Base-by-base conservation (phyloP, 768 basidiomycete genomes). In the Mycena indigotica region DNA sequence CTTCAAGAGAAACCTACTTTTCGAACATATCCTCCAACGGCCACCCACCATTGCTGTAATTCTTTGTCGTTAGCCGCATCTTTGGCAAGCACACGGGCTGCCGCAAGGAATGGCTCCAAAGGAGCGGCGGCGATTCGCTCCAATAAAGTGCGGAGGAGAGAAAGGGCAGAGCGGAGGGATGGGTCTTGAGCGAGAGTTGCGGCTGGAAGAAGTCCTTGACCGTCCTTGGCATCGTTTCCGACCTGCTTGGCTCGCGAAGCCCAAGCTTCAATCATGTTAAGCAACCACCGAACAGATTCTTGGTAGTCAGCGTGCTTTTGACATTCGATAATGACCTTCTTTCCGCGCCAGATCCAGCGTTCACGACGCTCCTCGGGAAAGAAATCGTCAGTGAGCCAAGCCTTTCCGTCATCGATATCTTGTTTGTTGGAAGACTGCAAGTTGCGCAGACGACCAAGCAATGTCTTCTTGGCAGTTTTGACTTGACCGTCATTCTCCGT, bases 261-360 rank as follows among this genome's bases (percentile, higher is more conserved):
- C 62, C 91, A 93, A 56, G 87, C 80, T 61, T 85, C 82, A 13
- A 89, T 62, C 55, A 79, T 79, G 24, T 75, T 72, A 28, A 93
- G 74, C 4, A 93, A 75, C 91, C 91, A 93, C n/a, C 75, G 75
- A 46, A 93, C 77, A 5, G 86, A 83, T 56, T 86, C 85, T 65
- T 94, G 91, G 72, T 97, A 98, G 69, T 96, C 89, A 52, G 87
- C 80, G 73, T 96, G 94, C 67, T 88, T 87, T 73, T 97, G 95
- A 69, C 92, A 95, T 67, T 98, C 95, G 56, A 95, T 80, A 52
- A 97, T 84, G 32, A 89, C 88, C 85, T 97, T 98, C 80, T 98
- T 98, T 5, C 85, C 81, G 13, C 96, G 84, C 78, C 88, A 96
- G 67, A 98, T 90, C 72, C 94, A 97, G 67, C 93, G 93, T 53